A percentile compares a stretch with the other conserved stretches of the same genome.
Conservation (phyloP, 108 stramenopile genomes). For the Cyclotella distinguenda region DNA sequence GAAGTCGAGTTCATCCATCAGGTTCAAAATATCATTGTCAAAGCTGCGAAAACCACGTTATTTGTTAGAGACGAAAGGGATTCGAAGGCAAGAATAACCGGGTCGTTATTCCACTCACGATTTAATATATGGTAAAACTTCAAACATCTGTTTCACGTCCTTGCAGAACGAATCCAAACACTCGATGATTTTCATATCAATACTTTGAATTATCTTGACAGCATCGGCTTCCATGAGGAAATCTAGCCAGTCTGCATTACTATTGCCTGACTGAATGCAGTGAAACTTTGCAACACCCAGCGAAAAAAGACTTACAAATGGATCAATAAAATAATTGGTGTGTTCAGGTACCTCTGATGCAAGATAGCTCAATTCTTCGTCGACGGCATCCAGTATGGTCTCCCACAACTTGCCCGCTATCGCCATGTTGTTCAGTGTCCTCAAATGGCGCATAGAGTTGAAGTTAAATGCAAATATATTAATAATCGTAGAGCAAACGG, state of each 20-base stretch:
- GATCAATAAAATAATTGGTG: slow-evolving; percentile 64
- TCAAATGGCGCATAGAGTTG: slow-evolving; percentile 52
- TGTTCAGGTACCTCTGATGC: slow-evolving; percentile 62
- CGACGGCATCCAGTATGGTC: slow-evolving; percentile 79
- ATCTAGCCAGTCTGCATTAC: slow-evolving; percentile 78
- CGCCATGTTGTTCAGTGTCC: slow-evolving; percentile 79
- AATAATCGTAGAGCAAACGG: slow-evolving; percentile 11
- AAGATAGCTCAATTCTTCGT: slow-evolving; percentile 73
- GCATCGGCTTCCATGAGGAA: slow-evolving; percentile 80
- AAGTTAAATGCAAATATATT: slow-evolving; percentile 35
- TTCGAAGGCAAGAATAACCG: not conserved
- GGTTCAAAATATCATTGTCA: slow-evolving; percentile 83
- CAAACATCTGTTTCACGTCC: slow-evolving; percentile 77
- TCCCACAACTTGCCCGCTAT: slow-evolving; percentile 79
- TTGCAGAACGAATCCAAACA: slow-evolving; percentile 68
- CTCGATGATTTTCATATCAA: slow-evolving; percentile 74
- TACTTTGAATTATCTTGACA: slow-evolving; percentile 72
- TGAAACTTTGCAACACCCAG: slow-evolving; percentile 84
- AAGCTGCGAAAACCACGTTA: slow-evolving; percentile 41
- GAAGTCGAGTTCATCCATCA: slow-evolving; percentile 81
- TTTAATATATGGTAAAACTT: slow-evolving; percentile 79
- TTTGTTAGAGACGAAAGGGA: not conserved
- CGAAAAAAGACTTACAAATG: slow-evolving; percentile 76
- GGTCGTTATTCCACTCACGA: slow-evolving; percentile 48
- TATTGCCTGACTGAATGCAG: slow-evolving; percentile 51